Evolutionary conservation across 1,284 basidiomycete species (phyloP), one percentile per base, ranked within the genome.

Genomic region (Boletus calvinii): DNA sequence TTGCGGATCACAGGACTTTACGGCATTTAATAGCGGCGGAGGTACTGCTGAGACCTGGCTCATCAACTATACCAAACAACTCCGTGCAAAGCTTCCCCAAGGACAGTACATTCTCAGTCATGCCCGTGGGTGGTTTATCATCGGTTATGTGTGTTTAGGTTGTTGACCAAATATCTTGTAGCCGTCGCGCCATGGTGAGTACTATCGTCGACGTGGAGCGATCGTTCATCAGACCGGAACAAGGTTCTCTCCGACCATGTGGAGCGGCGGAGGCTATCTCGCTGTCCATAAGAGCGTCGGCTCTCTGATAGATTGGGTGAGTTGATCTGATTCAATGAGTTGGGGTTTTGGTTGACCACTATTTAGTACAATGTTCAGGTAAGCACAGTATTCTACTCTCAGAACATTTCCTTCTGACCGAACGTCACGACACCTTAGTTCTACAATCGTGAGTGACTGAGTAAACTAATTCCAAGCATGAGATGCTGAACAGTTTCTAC

Each of bases 381-480:
- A 42, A 47, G 57, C 30, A 18, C 31, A 29, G 3, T 29, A 3
- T 10, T 11, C 29, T 2, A 29, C 29, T 29, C 10, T 11, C 10
- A 3, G 29, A 11, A 26, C 30, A 50, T n/a, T 18, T 35, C 26
- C 13, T 54, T 38, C 51, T 58, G 22, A 61, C 31, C 3, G 8
- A 46, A 18, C 24, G 5, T 22, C 24, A 18, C 12, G 20, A 34
- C 7, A 9, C n/a, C 9, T 35, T n/a, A 84, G 76, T 85, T 85
- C 68, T 85, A 85, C 65, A 85, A 86, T 62, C 83, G 83, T 83
- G 55, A 59, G 74, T 67, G 15, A 4, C 8, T 29, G 18, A 15
- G 13, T 42, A 35, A 34, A 34, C 4, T 6, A 1, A 43, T 10
- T 17, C 18, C 6, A 6, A 20, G 6, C 2, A 32, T 15, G n/a